Evolutionary conservation across 768 basidiomycete species (phyloP).

Genomic region (Collybiopsis luxurians): DNA sequence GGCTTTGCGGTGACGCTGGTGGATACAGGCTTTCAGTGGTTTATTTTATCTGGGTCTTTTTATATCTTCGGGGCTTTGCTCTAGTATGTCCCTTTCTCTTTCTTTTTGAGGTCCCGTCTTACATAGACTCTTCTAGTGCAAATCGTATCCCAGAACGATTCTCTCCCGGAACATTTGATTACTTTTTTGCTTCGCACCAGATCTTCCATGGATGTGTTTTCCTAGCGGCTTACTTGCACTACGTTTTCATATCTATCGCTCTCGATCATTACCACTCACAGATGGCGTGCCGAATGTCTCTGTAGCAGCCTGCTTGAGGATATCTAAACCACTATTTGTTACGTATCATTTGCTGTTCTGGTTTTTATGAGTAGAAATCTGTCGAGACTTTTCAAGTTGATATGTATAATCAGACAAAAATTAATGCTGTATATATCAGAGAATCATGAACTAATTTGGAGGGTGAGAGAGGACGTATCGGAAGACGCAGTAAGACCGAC

Average conservation of each 20-base stretch:
- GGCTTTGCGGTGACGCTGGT: conserved; percentile 51
- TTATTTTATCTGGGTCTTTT: conserved; percentile 62
- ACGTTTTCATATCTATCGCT: conserved; percentile 50
- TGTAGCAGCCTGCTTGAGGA: too few relatives aligned
- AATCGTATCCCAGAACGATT: conserved; percentile 78
- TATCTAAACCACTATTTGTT: too few relatives aligned
- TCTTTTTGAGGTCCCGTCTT: conserved; percentile 17
- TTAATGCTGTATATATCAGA: too few relatives aligned
- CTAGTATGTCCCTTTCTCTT: conserved; percentile 52
- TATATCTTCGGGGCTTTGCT: conserved; percentile 80
- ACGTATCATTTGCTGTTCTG: too few relatives aligned
- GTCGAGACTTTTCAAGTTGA: too few relatives aligned
- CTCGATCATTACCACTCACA: conserved; percentile 55
- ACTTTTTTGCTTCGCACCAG: conserved; percentile 82
- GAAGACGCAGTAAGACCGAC: too few relatives aligned
- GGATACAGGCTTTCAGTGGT: conserved; percentile 71
- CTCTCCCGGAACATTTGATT: conserved; percentile 76
- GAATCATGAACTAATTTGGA: too few relatives aligned
- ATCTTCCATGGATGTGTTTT: conserved; percentile 85
- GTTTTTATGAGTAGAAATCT: too few relatives aligned
- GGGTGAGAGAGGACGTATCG: too few relatives aligned
- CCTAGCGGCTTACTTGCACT: conserved; percentile 67
- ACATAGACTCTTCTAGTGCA: too few relatives aligned
- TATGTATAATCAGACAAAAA: too few relatives aligned
- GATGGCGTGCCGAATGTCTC: not conserved